Percentiles rank a stretch among this genome's conserved stretches.
Conservation (phyloP, 495 filamentous ascomycete species). For the Trichodelitschia bisporula region DNA sequence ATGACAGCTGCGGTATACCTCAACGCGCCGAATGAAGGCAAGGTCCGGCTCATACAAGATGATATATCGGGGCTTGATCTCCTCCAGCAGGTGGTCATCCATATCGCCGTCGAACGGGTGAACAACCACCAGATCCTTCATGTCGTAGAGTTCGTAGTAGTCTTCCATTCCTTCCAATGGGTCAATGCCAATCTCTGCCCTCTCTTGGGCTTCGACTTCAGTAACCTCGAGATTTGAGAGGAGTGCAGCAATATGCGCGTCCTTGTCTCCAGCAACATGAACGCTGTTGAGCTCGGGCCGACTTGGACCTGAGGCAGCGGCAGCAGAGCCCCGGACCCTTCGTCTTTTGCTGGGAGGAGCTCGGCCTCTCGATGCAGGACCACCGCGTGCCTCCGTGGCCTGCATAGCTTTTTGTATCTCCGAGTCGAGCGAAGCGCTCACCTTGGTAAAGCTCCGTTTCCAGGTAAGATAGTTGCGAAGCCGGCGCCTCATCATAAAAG, state of each 20-base stretch:
- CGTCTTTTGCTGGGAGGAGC: conserved; percentile 73
- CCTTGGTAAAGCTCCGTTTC: conserved; percentile 73
- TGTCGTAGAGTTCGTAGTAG: conserved; percentile 81
- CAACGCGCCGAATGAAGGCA: conserved; percentile 82
- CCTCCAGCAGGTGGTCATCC: conserved; percentile 88
- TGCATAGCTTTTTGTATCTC: conserved; percentile 65
- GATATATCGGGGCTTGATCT: conserved; percentile 76
- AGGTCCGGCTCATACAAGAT: conserved; percentile 97
- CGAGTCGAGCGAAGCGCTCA: conserved; percentile 44
- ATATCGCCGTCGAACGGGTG: conserved; percentile 90
- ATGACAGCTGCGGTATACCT: conserved; percentile 90
- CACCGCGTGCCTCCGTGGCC: conserved; percentile 22
- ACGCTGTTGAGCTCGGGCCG: conserved; percentile 41
- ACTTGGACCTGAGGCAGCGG: conserved; percentile 24
- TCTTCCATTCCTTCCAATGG: conserved; percentile 63
- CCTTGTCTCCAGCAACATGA: conserved; percentile 55
- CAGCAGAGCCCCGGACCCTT: conserved; percentile 50
- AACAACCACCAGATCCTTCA: conserved; percentile 66
- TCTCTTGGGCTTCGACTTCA: conserved; percentile 33
- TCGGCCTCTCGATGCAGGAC: conserved; percentile 27
- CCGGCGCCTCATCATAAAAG: conserved; percentile 70
- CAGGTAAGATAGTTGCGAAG: conserved; percentile 76
- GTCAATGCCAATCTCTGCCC: conserved; percentile 55
- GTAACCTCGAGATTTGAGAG: conserved; percentile 43
- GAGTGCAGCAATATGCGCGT: conserved; percentile 42